Percentiles rank a stretch among this genome's conserved stretches.
These are phyloP conservation scores for Taxillus chinensis DNA, from an alignment of 164 flowering plant genomes.

Conservation along the genomic window DNA sequence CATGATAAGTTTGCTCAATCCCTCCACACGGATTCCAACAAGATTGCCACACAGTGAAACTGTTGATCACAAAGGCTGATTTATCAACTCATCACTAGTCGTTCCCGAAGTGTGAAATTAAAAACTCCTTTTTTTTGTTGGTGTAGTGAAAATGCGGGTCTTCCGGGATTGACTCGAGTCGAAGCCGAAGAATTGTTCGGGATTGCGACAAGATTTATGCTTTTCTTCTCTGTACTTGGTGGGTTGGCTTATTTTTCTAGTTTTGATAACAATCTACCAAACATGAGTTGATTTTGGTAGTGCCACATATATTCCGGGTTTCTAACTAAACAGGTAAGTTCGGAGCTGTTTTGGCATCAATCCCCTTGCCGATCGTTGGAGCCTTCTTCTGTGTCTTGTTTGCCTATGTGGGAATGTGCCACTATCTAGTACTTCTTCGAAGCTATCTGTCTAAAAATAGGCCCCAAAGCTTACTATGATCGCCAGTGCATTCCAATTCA, in stretches of 20 bases:
- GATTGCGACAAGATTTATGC: not conserved
- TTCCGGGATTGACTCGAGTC: constrained; percentile 2
- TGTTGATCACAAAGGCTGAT: no score
- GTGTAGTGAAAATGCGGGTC: constrained; percentile 2
- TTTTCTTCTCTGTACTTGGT: not conserved
- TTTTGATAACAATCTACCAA: not conserved
- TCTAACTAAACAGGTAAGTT: constrained; percentile 41
- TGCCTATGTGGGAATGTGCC: constrained; percentile 46
- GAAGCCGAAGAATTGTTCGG: not conserved
- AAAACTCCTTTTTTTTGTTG: not conserved
- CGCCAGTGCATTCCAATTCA: no score
- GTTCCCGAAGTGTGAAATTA: not conserved
- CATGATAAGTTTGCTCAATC: no score
- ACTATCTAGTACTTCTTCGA: no score
- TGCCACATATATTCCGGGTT: not conserved
- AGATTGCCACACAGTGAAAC: no score
- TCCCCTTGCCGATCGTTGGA: constrained; percentile 56
- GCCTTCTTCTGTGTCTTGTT: constrained; percentile 61
- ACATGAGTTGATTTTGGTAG: not conserved
- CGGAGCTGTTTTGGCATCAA: constrained; percentile 62
- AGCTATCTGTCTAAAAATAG: not conserved
- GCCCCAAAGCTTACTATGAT: no score
- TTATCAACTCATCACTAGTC: not conserved
- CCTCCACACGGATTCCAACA: no score
- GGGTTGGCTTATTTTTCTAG: not conserved